These are phyloP conservation scores for Nicotiana rustica DNA, from an alignment of 305 asterid species.

Conservation along the genomic window DNA sequence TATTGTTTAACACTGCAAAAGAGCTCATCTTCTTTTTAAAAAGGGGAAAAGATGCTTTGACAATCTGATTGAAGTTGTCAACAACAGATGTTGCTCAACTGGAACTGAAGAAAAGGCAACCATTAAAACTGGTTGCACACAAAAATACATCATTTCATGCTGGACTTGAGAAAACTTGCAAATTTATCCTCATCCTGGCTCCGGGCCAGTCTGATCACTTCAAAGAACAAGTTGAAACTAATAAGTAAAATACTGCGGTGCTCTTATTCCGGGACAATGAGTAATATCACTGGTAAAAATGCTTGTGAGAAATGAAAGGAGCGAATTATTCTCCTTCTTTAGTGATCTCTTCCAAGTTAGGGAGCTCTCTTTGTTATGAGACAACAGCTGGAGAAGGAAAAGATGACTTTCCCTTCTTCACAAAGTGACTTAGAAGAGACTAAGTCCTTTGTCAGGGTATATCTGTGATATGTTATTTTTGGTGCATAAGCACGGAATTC, in stretches of 20 bases:
- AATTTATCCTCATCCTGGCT: not conserved
- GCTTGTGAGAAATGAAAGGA: constrained; percentile 23
- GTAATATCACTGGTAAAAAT: not conserved
- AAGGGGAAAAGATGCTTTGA: not conserved
- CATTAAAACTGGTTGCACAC: not conserved
- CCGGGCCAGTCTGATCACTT: not conserved
- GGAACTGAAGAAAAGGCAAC: not conserved
- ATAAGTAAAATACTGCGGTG: not conserved
- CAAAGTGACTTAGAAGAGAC: constrained; percentile 24
- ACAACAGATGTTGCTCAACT: not conserved
- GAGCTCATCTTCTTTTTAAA: not conserved
- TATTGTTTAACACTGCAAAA: not conserved
- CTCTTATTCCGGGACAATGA: not conserved
- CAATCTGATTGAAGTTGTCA: not conserved
- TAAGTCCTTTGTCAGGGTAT: not conserved
- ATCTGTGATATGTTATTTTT: not conserved
- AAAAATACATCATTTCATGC: not conserved
- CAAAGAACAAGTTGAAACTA: constrained; percentile 25
- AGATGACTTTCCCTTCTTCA: not conserved
- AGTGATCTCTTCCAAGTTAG: not conserved
- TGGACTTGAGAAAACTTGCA: not conserved
- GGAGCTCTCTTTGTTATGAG: not conserved
- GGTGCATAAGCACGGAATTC: not conserved
- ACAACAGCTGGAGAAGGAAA: not conserved
- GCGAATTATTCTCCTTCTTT: not conserved